Evolutionary conservation across 2,329 filamentous ascomycete species (phyloP).

Genomic region (Metarhizium robertsii): DNA sequence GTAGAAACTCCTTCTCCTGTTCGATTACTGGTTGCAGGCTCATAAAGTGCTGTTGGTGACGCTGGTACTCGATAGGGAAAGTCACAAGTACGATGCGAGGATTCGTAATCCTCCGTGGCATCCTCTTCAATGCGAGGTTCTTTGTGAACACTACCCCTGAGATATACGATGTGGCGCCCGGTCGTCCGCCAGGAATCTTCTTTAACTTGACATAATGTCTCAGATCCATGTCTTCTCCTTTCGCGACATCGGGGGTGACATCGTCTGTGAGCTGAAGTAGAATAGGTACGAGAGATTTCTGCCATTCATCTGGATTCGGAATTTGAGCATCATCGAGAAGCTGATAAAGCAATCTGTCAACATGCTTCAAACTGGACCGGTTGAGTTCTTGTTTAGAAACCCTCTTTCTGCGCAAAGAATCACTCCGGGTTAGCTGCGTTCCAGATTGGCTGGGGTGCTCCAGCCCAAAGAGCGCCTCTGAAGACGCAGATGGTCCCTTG

Average conservation of each 20-base stretch:
- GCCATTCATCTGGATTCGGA: slow-evolving; percentile 68
- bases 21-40: slow-evolving; percentile 93
- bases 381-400: slow-evolving; percentile 78
- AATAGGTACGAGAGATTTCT: slow-evolving; percentile 83
- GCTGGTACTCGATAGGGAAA: slow-evolving; percentile 91
- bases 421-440: slow-evolving; percentile 59
- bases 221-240: slow-evolving; percentile 93
- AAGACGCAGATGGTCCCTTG: slow-evolving; percentile 44
- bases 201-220: slow-evolving; percentile 96
- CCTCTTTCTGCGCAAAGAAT: slow-evolving; percentile 68
- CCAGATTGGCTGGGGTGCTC: slow-evolving; percentile 35
- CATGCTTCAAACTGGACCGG: slow-evolving; percentile 77
- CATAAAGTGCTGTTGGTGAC: slow-evolving; percentile 87
- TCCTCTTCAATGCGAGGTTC: slow-evolving; percentile 91
- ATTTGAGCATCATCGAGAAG: slow-evolving; percentile 70
- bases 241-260: slow-evolving; percentile 83
- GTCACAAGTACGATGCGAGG: slow-evolving; percentile 88
- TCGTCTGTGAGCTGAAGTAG: slow-evolving; percentile 86
- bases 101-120: slow-evolving; percentile 76
- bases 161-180: slow-evolving; percentile 89
- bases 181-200: slow-evolving; percentile 83
- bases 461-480: slow-evolving; percentile 39
- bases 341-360: slow-evolving; percentile 75
- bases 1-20: slow-evolving; percentile 88
- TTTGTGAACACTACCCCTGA: slow-evolving; percentile 97